Evolutionary conservation across 2,329 filamentous ascomycete species (phyloP).

Genomic region (Zymoseptoria brevis): DNA sequence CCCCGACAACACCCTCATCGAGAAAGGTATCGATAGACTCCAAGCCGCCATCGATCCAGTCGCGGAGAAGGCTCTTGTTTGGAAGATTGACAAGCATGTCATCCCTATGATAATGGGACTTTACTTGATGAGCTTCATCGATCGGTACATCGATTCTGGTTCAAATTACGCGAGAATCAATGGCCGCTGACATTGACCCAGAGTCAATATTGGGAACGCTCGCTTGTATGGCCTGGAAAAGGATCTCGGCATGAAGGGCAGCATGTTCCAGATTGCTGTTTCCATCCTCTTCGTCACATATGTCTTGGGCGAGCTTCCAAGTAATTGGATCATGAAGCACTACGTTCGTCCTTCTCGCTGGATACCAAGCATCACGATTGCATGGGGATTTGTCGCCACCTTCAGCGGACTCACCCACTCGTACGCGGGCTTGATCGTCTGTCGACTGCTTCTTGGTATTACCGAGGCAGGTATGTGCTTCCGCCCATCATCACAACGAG

Average conservation of each 20-base stretch:
- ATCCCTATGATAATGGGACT: constrained; percentile 59
- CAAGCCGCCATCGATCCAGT: constrained; percentile 28
- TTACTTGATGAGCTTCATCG: constrained; percentile 68
- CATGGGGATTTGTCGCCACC: constrained; percentile 55
- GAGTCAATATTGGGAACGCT: constrained; percentile 46
- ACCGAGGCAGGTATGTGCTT: constrained; percentile 54
- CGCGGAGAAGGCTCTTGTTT: constrained; percentile 49
- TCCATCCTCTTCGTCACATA: constrained; percentile 39
- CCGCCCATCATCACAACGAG: neutral
- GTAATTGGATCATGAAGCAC: constrained; percentile 38
- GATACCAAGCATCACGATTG: constrained; percentile 53
- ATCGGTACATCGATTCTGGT: constrained; percentile 44
- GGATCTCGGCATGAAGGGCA: constrained; percentile 51
- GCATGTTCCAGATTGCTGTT: constrained; percentile 57
- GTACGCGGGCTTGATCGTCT: constrained; percentile 57
- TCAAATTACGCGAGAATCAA: neutral
- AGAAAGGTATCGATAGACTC: neutral
- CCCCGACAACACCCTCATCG: neutral
- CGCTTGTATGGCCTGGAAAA: constrained; percentile 54
- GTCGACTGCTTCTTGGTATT: constrained; percentile 58
- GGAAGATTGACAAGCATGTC: constrained; percentile 55
- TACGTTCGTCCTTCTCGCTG: constrained; percentile 32
- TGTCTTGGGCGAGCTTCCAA: constrained; percentile 37
- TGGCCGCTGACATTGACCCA: neutral
- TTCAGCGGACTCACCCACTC: constrained; percentile 59